Evolutionary conservation across 2,329 filamentous ascomycete species (phyloP).

Genomic region (Aspergillus cejpii): DNA sequence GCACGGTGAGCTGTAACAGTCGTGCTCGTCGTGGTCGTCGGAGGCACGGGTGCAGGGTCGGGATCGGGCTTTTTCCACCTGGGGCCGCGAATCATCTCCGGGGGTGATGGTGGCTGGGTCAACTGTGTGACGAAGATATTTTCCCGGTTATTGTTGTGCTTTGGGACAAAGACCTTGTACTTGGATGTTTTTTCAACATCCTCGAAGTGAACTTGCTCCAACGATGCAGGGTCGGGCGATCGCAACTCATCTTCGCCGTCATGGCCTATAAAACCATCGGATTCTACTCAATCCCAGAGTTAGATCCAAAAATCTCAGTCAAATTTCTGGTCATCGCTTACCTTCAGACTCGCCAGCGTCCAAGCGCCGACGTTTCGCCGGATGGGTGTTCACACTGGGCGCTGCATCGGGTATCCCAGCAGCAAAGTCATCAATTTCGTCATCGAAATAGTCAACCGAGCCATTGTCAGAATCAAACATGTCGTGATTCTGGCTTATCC

Average conservation of each 20-base stretch:
- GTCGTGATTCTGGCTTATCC: constrained; percentile 4
- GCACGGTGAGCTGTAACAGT: background rate
- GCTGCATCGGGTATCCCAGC: constrained; percentile 16
- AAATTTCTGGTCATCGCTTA: constrained; percentile 3
- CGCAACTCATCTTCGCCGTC: constrained; percentile 15
- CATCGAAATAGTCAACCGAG: constrained; percentile 27
- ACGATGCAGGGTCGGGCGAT: constrained; percentile 12
- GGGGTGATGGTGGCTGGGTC: constrained; percentile 45
- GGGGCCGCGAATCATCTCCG: constrained; percentile 47
- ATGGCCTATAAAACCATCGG: constrained; percentile 15
- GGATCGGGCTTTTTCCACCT: constrained; percentile 45
- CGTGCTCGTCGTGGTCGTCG: constrained; percentile 1
- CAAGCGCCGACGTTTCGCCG: constrained; percentile 33
- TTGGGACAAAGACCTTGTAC: constrained; percentile 39
- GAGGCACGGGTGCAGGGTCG: constrained; percentile 14
- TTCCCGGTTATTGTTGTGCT: constrained; percentile 34
- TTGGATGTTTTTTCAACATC: constrained; percentile 26
- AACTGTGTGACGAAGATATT: constrained; percentile 46
- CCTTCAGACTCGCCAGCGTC: constrained; percentile 7
- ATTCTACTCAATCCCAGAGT: constrained; percentile 2
- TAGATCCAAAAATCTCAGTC: constrained; percentile 12
- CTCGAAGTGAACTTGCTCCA: constrained; percentile 2
- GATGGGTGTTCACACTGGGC: constrained; percentile 14
- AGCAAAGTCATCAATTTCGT: constrained; percentile 26
- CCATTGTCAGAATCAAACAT: constrained; percentile 29